Evolutionary conservation across 176 grass and related monocot species (phyloP).

Genomic region (Bolboschoenus planiculmis): DNA sequence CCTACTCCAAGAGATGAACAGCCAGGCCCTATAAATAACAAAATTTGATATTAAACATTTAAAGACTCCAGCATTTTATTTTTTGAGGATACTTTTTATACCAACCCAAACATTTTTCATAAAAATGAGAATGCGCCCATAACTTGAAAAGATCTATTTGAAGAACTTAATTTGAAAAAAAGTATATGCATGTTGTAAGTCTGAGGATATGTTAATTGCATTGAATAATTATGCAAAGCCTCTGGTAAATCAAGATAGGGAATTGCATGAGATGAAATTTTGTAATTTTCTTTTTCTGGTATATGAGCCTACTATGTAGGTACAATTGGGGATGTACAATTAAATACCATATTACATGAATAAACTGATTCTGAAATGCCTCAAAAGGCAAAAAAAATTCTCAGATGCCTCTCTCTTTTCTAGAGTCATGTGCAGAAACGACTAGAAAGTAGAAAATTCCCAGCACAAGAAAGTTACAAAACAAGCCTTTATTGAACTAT

Average conservation of each 20-base stretch:
- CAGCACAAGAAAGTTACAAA: constrained; percentile 3
- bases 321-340: not conserved
- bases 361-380: not conserved
- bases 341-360: not conserved
- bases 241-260: not conserved
- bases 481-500: not conserved
- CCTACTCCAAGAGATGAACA: constrained; percentile 97
- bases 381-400: not conserved
- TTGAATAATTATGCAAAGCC: not conserved
- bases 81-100: not conserved
- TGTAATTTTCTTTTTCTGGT: not conserved
- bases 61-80: constrained; percentile 15
- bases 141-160: not conserved
- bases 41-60: constrained; percentile 7
- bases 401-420: not conserved
- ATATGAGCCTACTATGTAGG: not conserved
- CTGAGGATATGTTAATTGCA: not conserved
- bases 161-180: not conserved
- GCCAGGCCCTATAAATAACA: constrained; percentile 56
- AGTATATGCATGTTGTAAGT: not conserved
- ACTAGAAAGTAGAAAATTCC: not conserved
- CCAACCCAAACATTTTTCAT: not conserved
- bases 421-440: not conserved
- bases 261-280: not conserved
- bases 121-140: not conserved